Evolutionary conservation across 1,284 basidiomycete genomes (phyloP).

Genomic region (Pseudozyma pruni): DNA sequence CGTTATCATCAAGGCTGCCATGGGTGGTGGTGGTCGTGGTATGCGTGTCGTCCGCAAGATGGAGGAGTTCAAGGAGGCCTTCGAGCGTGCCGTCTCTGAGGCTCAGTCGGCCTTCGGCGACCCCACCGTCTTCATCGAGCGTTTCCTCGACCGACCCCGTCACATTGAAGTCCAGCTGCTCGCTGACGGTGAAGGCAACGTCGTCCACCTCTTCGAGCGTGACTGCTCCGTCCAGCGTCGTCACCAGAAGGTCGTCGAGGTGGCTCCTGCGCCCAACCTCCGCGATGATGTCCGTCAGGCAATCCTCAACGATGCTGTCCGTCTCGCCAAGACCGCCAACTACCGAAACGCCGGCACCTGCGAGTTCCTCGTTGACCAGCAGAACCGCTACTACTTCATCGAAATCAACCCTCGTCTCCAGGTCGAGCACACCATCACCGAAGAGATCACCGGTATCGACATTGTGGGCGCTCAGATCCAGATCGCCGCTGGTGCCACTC

Average conservation of each 20-base stretch:
- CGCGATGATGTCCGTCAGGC: conserved; percentile 88
- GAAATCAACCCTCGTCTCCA: conserved; percentile 99
- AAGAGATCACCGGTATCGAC: conserved; percentile 99
- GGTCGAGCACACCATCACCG: conserved; percentile 95
- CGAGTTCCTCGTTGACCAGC: conserved; percentile 95
- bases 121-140: conserved; percentile 99
- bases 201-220: conserved; percentile 97
- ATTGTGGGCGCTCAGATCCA: conserved; percentile 97
- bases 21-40: conserved; percentile 98
- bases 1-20: conserved; percentile 99
- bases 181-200: conserved; percentile 99
- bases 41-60: conserved; percentile 75
- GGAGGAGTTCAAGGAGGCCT: conserved; percentile 88
- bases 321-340: conserved; percentile 95
- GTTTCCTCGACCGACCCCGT: conserved; percentile 94
- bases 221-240: conserved; percentile 99
- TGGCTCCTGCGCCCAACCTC: conserved; percentile 94
- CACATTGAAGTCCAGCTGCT: conserved; percentile 99
- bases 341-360: conserved; percentile 99
- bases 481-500: conserved; percentile 92
- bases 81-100: conserved; percentile 93
- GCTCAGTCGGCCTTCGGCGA: conserved; percentile 94
- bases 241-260: conserved; percentile 99
- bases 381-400: conserved; percentile 95
- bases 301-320: conserved; percentile 98